Conservation (phyloP, 805 yeast genomes). For the Kodamaea leandrae region DNA sequence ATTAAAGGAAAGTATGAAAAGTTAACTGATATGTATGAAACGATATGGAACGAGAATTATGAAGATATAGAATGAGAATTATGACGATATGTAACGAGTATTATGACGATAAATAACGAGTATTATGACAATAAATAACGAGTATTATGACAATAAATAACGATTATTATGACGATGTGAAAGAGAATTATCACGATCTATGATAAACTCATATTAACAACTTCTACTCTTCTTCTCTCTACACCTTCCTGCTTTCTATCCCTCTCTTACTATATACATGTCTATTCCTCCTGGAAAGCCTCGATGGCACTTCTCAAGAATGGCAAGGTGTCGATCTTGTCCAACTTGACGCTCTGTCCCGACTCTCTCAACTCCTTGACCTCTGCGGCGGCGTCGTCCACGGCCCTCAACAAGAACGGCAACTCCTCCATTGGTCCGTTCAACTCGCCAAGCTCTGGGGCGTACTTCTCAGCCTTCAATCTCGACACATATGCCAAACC, state of each 20-base stretch:
- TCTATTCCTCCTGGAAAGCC: background rate
- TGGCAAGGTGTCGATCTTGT: conserved; percentile 40
- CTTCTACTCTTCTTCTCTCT: no score
- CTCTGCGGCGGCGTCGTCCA: conserved; percentile 43
- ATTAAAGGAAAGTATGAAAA: no score
- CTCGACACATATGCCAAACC: conserved; percentile 72
- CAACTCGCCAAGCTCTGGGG: conserved; percentile 28
- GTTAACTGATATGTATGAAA: no score
- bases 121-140: no score
- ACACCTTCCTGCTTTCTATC: background rate
- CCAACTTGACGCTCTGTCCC: conserved; percentile 25
- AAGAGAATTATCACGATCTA: no score
- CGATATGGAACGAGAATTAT: no score
- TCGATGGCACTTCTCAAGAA: conserved; percentile 35
- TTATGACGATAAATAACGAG: no score
- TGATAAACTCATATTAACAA: no score
- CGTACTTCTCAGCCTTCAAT: conserved; percentile 50
- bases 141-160: no score
- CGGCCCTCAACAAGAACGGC: conserved; percentile 36
- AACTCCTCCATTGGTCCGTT: conserved; percentile 40
- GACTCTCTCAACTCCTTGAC: conserved; percentile 49
- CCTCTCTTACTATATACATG: background rate
- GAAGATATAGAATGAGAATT: no score
- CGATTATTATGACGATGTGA: no score
- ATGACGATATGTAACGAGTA: no score